Evolutionary conservation across 2,329 filamentous ascomycete species (phyloP), one percentile per base, ranked within the genome.

Genomic region (Monosporascus sp.): DNA sequence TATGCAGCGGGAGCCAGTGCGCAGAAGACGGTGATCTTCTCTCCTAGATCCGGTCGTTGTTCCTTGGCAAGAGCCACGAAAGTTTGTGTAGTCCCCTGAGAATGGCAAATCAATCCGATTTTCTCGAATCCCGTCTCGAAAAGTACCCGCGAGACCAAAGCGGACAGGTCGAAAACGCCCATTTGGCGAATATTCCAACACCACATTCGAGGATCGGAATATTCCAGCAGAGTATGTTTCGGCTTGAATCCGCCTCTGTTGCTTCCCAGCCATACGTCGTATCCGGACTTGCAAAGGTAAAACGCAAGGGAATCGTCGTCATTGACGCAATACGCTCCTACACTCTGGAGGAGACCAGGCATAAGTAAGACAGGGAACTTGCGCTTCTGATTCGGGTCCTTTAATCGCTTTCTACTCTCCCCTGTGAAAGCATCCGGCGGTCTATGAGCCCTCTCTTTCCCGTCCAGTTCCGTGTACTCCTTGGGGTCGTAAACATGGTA

Each of bases 161-260:
- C 91, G 0, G 92, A 81, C 3, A 97, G 78, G 66, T 97, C 93
- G 66, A 95, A 84, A 1, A 92, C 86, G 3, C 91, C 93, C 88
- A 97, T 95, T 65, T 96, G 90, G 0, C 89, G 84, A 52, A 97
- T 95, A 60, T 96, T 96, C 93, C 93, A 97, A 41, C 86, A 85
- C 93, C 93, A 97, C 89, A 97, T 95, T 31, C 91, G 82, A 1
- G 93, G 92, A 65, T 97, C 93, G 3, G 75, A 74, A 59, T 88
- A 85, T 2, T 82, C 72, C 40, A 97, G 79, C 22, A 86, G 72
- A 2, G 78, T 81, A 66, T 97, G 93, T 58, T 85, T 81, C 0
- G 93, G 92, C 0, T 81, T 75, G 70, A 94, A 91, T 1, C 92
- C 92, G 65, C 91, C 96, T 20, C 93, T 82, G 66, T 96, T 97